A percentile compares a stretch with the other conserved stretches of the same genome.
These are phyloP conservation scores for Yamadazyma friedrichii DNA, from an alignment of 1,139 yeast species.

Conservation along the genomic window DNA sequence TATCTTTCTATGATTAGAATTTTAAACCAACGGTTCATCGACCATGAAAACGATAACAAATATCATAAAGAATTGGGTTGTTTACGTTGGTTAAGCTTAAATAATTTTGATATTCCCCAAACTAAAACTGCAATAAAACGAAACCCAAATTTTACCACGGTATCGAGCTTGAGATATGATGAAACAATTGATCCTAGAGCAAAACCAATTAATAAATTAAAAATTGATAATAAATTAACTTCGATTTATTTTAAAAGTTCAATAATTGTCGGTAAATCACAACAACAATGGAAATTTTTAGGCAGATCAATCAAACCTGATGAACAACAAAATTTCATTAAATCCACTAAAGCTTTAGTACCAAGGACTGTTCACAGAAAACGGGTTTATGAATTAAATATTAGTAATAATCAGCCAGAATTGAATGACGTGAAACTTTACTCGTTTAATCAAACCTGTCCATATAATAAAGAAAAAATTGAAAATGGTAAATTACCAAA, in stretches of 20 bases:
- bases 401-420: conserved; percentile 19
- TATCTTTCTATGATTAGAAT: conserved; percentile 24
- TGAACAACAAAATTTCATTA: conserved; percentile 21
- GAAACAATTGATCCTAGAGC: conserved; percentile 22
- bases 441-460: conserved; percentile 32
- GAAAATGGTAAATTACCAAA: conserved; percentile 20
- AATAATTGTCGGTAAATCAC: conserved; percentile 33
- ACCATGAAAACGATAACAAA: neutral
- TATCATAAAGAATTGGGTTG: conserved; percentile 21
- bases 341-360: conserved; percentile 18
- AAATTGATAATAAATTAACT: conserved; percentile 16
- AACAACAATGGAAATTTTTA: conserved; percentile 38
- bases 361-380: conserved; percentile 27
- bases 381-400: conserved; percentile 21
- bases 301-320: conserved; percentile 31
- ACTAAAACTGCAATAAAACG: conserved; percentile 29
- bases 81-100: conserved; percentile 24
- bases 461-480: conserved; percentile 21
- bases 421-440: conserved; percentile 23
- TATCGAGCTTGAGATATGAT: conserved; percentile 28
- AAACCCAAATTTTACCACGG: conserved; percentile 31
- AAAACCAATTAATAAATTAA: conserved; percentile 18
- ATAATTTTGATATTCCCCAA: conserved; percentile 26
- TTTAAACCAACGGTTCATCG: conserved; percentile 16
- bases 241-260: conserved; percentile 26